Evolutionary conservation across 2,329 filamentous ascomycete genomes (phyloP), one percentile per base, ranked within the genome.

Genomic region (Ascochyta rabiei): DNA sequence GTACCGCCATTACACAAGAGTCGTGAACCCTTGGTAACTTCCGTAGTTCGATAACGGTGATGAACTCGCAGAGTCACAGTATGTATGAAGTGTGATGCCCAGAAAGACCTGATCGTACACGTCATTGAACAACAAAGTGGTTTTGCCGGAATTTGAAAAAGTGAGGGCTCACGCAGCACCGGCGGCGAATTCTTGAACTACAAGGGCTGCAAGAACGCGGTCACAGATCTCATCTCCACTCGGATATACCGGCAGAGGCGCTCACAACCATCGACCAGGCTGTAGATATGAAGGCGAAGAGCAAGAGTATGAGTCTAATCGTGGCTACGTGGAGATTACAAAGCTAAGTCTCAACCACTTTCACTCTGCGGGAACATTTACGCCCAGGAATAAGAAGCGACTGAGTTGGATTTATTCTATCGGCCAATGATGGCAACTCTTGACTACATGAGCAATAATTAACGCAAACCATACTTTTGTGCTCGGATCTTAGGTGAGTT

Each of bases 221-320:
- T 58, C 6, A 64, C 66, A 61, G 60, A 50, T 21, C 33, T 64
- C 6, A 59, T 64, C 12, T 63, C 40, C 57, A 62, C 31, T 60
- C 71, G 16, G 64, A 70, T 39, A 70, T 68, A n/a, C 70, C 71
- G 51, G 59, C 67, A 39, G 70, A 74, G 41, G 63, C 64, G 0
- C 57, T 65, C 2, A 71, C 66, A 30, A 71, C 66, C 34, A 71
- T 72, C 7, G 60, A 66, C 41, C 56, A 74, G 28, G 64, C 70
- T 2, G 23, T 42, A 8, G 59, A 61, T 16, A 70, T 64, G 40
- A 70, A 70, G 51, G 53, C 54, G 24, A 67, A 73, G 24, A 70
- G 67, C 37, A 66, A 65, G 0, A 64, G 57, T 28, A 73, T 73
- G 72, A 70, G 64, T 19, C 60, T 60, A 1, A 74, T 75, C 35